These are phyloP conservation scores for Solanum hybrid DNA, from an alignment of 305 asterid species.

Conservation along the genomic window DNA sequence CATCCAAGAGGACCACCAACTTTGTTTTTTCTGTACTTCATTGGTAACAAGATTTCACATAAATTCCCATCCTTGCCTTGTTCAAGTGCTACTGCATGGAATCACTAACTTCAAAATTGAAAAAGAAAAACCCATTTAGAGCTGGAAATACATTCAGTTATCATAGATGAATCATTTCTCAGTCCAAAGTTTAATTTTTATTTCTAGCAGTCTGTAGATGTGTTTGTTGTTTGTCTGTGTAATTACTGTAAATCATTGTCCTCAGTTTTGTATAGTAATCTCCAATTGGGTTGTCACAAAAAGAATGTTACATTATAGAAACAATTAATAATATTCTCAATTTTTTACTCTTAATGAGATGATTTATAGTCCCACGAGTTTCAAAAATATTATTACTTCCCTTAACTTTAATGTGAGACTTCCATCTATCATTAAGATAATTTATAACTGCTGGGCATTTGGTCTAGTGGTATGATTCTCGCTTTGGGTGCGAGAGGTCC, in stretches of 20 bases:
- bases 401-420: background rate
- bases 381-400: background rate
- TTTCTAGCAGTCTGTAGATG: background rate
- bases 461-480: constrained; percentile 76
- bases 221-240: background rate
- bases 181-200: no score
- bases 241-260: background rate
- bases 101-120: background rate
- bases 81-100: background rate
- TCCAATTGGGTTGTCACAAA: background rate
- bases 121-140: background rate
- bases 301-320: no score
- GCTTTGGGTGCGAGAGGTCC: constrained; percentile 99
- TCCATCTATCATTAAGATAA: background rate
- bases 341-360: no score
- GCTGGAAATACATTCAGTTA: background rate
- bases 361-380: background rate
- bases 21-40: no score
- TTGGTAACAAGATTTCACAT: background rate
- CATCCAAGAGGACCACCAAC: background rate
- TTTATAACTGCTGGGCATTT: background rate
- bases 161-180: background rate
- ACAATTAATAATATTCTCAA: background rate
- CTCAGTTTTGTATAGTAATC: background rate
- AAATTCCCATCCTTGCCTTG: background rate